A percentile compares a stretch with the other conserved stretches of the same genome.
phyloP scores from a whole-genome alignment of 768 basidiomycete genomes.

The Hirschioporus abietinus region DNA sequence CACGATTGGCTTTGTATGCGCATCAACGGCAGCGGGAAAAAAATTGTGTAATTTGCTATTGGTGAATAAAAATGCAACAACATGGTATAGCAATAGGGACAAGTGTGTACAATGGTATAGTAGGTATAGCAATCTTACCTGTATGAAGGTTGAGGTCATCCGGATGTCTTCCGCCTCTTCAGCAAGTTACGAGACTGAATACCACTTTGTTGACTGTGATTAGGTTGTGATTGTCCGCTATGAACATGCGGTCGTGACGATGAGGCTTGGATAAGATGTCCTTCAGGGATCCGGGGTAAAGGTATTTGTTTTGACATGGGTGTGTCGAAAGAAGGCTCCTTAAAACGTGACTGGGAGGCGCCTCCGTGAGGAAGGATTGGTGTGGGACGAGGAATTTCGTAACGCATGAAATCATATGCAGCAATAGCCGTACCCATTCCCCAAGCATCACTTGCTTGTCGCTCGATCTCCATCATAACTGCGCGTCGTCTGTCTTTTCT shows the following conservation, averaged over 20 bases:
- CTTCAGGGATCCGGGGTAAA: not conserved
- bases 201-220: not conserved
- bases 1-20: too few species aligned
- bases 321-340: not conserved
- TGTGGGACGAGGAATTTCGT: constrained; percentile 11
- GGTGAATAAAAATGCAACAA: not conserved
- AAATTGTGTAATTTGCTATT: too few species aligned
- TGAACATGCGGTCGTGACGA: not conserved
- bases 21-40: too few species aligned
- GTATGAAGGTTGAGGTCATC: not conserved
- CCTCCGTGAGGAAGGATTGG: not conserved
- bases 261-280: not conserved
- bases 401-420: constrained; percentile 18
- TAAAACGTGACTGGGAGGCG: not conserved
- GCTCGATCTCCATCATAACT: constrained; percentile 56
- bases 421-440: constrained; percentile 24
- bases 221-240: not conserved
- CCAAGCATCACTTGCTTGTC: constrained; percentile 61
- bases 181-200: not conserved
- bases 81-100: not conserved
- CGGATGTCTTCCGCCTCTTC: not conserved
- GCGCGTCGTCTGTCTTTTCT: constrained; percentile 27
- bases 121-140: not conserved
- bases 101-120: not conserved
- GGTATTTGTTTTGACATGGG: not conserved